A percentile compares a stretch with the other conserved stretches of the same genome.
These are phyloP conservation scores for Rhododendron mucronatum DNA, from an alignment of 148 eudicot genomes.

Conservation along the genomic window DNA sequence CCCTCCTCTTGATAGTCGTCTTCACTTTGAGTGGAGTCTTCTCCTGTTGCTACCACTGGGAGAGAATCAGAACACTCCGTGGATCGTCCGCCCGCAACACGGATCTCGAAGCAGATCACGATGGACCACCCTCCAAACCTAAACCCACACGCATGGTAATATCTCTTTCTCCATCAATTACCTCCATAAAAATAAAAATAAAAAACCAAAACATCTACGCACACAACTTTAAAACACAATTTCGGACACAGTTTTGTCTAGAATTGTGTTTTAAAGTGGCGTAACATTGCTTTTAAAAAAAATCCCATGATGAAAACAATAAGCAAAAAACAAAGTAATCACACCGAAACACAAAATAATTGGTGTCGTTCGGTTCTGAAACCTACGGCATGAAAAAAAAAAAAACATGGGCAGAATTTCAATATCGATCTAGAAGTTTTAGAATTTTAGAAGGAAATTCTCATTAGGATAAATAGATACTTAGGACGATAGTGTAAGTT, in stretches of 20 bases:
- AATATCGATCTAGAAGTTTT: no score
- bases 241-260: accelerated
- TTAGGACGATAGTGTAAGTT: no score
- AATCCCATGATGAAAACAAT: neutral
- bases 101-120: conserved; percentile 26
- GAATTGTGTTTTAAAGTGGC: no score
- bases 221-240: no score
- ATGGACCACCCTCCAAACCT: conserved; percentile 22
- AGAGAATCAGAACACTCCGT: conserved; percentile 62
- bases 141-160: conserved; percentile 25
- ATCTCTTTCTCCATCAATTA: neutral
- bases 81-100: conserved; percentile 26
- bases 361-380: no score
- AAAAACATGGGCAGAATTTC: no score
- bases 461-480: no score
- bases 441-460: no score
- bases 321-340: neutral
- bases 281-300: no score
- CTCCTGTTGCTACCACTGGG: conserved; percentile 97
- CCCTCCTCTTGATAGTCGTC: conserved; percentile 55
- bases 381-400: no score
- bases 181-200: no score
- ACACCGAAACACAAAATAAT: neutral
- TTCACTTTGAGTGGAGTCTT: conserved; percentile 81
- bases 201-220: no score